Evolutionary conservation across 139 green algal genomes (phyloP), one percentile per base, ranked within the genome.

Genomic region (Micromonas commoda): DNA sequence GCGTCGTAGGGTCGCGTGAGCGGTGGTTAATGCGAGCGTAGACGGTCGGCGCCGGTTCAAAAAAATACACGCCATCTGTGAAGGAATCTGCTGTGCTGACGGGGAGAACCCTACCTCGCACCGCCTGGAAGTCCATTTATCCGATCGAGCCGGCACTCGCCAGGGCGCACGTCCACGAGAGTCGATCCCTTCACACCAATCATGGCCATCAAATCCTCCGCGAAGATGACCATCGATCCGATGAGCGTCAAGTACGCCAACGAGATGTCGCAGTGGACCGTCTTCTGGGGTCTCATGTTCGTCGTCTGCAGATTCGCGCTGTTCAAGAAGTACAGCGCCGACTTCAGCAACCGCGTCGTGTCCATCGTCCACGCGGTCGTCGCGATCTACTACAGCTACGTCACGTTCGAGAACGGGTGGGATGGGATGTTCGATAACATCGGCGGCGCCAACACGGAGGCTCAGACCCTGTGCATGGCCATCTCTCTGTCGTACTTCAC

Each of bases 401-500:
- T 39, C 28, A 39, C 63, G n/a, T 70, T 70, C 31, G 24, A 28
- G 9, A 39, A 32, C 63, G 13, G 13, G 3, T 71, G 64, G 64
- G 64, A 13, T 13, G 64, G 26, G n/a, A n/a, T 71, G 64, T 63
- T 75, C n/a, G 68, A 75, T 1, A 61, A 75, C 37, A 39, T 75
- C 24, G 68, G 68, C 20, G 38, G 37, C 23, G 29, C 28, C 6
- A 75, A 75, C 35, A 75, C 68, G 19, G 21, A 20, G 2, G 45
- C 68, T 63, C 64, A 83, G 67, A 53, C 66, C 34, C 29, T 69
- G 37, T 77, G 61, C 32, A 68, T 84, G 24, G 39, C 72, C 20
- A 54, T 84, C 0, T 75, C 51, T 23, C 67, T 84, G 31, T 64
- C 35, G 28, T 84, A 84, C 67, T 84, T 84, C 73, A 67, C 67